Percentiles rank a stretch among this genome's conserved stretches.
Evolutionary conservation across 192 early-diverging fungal species (phyloP).

Genomic region (Coemansia sp.): DNA sequence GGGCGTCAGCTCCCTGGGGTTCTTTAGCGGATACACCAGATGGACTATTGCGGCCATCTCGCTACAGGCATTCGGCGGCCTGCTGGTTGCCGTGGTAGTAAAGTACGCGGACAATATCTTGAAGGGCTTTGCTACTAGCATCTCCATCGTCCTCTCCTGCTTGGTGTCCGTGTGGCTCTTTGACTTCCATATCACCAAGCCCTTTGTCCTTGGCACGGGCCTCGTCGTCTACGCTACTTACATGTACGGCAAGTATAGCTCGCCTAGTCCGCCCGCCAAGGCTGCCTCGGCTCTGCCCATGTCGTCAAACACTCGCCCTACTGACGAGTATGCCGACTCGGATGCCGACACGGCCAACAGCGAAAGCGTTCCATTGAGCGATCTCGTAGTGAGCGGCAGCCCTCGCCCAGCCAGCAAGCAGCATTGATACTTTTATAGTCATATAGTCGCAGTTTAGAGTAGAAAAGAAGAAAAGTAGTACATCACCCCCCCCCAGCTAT

Average conservation of each 20-base stretch:
- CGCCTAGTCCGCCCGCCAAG: neutral
- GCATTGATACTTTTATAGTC: neutral
- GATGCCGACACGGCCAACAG: neutral
- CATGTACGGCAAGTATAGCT: conserved; percentile 57
- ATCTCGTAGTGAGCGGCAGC: neutral
- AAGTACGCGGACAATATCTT: conserved; percentile 99
- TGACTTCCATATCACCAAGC: conserved; percentile 67
- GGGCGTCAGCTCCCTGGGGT: conserved; percentile 70
- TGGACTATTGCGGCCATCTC: conserved; percentile 82
- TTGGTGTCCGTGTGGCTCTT: conserved; percentile 79
- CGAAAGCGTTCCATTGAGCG: conserved; percentile 2
- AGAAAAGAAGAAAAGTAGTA: no score
- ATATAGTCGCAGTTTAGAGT: conserved; percentile 5
- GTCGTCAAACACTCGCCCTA: neutral
- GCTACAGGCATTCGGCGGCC: conserved; percentile 87
- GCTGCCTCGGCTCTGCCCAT: neutral
- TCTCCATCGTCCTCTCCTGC: conserved; percentile 91
- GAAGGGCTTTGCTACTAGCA: conserved; percentile 97
- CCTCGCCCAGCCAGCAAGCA: neutral
- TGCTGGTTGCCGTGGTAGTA: conserved; percentile 94
- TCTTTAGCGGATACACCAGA: conserved; percentile 86
- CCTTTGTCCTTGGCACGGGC: conserved; percentile 71
- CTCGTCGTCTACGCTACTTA: conserved; percentile 78
- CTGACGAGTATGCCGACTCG: neutral
- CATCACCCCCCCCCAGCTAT: no score